These are phyloP conservation scores for Leccinum rimulosum DNA, from an alignment of 768 basidiomycete genomes.

Conservation along the genomic window DNA sequence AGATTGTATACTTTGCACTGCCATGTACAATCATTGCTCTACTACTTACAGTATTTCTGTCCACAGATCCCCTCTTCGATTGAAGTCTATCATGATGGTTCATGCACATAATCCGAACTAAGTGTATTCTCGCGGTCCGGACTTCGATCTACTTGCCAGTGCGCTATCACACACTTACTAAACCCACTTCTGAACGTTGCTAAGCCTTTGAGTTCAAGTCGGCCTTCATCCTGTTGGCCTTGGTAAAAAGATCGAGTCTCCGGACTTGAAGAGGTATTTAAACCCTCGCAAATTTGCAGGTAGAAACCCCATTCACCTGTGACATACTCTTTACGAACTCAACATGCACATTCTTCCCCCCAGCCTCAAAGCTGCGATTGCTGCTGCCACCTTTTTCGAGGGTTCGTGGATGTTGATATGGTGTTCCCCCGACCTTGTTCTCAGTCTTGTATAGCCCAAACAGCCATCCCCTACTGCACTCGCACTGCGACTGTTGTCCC, in stretches of 20 bases:
- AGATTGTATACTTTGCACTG: no score
- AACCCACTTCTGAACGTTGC: no score
- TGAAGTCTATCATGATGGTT: no score
- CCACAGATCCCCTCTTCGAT: no score
- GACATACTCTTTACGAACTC: not conserved
- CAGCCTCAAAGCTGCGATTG: constrained; percentile 10
- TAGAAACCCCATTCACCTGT: not conserved
- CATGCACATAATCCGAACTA: no score
- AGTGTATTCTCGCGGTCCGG: no score
- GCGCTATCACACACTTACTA: no score
- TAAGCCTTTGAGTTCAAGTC: not conserved
- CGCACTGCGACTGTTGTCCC: constrained; percentile 53
- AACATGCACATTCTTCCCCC: constrained; percentile 19
- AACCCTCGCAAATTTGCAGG: not conserved
- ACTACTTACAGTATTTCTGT: no score
- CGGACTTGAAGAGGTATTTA: constrained; percentile 19
- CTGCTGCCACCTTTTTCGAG: constrained; percentile 11
- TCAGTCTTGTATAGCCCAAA: constrained; percentile 38
- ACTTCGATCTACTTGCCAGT: no score
- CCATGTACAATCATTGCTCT: no score
- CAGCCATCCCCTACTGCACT: constrained; percentile 39
- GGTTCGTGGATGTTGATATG: constrained; percentile 13
- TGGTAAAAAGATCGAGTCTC: not conserved
- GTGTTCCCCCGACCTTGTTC: not conserved
- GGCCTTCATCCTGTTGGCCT: not conserved